Conservation (phyloP, 306 rosid species). For the Dryas alaskensis region DNA sequence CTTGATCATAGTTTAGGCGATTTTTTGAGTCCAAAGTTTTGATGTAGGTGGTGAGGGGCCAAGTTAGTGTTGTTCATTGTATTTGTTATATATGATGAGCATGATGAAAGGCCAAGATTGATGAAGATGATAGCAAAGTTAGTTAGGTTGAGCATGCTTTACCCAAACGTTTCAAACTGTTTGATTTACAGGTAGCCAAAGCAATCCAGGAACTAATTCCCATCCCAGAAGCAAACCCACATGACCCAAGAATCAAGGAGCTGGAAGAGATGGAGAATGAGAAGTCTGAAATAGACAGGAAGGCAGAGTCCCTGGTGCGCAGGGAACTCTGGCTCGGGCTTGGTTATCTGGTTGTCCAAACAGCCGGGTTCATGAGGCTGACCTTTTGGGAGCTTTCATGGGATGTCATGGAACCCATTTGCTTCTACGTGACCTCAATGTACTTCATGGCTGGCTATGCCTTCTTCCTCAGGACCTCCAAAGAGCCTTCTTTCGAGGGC, state of each 20-base stretch:
- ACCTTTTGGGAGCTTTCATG: slow-evolving; percentile 91
- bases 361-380: slow-evolving; percentile 67
- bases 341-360: slow-evolving; percentile 50
- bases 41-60: neutral
- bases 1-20: neutral
- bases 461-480: slow-evolving; percentile 69
- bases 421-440: slow-evolving; percentile 65
- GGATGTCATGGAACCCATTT: slow-evolving; percentile 94
- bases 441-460: slow-evolving; percentile 71
- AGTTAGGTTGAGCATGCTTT: slow-evolving; percentile 22
- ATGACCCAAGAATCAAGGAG: slow-evolving; percentile 37
- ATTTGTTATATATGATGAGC: neutral
- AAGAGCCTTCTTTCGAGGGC: slow-evolving; percentile 75
- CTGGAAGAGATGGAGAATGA: slow-evolving; percentile 56
- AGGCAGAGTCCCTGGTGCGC: slow-evolving; percentile 50
- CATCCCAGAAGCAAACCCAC: slow-evolving; percentile 30
- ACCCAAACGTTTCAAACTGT: slow-evolving; percentile 26
- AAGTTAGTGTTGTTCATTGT: neutral
- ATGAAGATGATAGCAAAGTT: neutral
- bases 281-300: slow-evolving; percentile 46
- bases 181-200: slow-evolving; percentile 36
- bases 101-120: neutral
- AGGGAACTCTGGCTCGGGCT: slow-evolving; percentile 69
- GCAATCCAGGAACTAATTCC: slow-evolving; percentile 40
- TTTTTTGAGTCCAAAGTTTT: neutral